Base-by-base conservation (phyloP, 345 rosid genomes). In the Gossypium ekmanianum region DNA sequence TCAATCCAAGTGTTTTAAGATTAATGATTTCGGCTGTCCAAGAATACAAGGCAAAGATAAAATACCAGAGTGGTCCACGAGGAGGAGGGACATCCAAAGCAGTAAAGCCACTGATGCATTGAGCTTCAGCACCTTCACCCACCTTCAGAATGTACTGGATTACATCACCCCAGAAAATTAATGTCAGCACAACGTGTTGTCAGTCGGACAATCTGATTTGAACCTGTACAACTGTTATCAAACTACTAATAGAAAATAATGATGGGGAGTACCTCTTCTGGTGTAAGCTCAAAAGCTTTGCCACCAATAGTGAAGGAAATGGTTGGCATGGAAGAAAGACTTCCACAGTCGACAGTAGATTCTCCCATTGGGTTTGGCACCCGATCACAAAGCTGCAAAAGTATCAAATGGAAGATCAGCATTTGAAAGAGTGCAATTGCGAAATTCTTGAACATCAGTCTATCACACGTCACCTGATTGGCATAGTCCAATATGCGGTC, bases 31-130 rank as follows among this genome's bases (percentile, higher is more conserved):
- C 55, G 24, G 5, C 41, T 5, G n/a, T 51, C 56, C 56, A 7
- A 48, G 13, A 18, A 14, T 6, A 7, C 26, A 66, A 17, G 50
- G 17, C 0, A 27, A 58, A 59, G 64, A 39, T 43, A 16, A 39
- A 58, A 26, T 90, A 94, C 98, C 97, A 91, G 87, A 95, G 96
- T 29, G 97, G 97, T 57, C 99, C 99, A 26, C 88, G 94, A 34
- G 99, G 98, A 44, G 98, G 98, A 61, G 94, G 88, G 54, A 91
- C 79, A 61, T 93, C 99, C 17, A 95, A 34, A 26, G 90, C 94
- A 34, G 87, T 85, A 80, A 93, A 95, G 67, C 99, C 98, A 65
- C 96, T 95, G 72, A 93, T 84, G 92, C 99, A 93, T 78, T 93
- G 96, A 75, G 97, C 93, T 2, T 17, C 77, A 51, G 90, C 48